A percentile compares a stretch with the other conserved stretches of the same genome.
Conservation (phyloP, 352 stramenopile species). For the Phytophthora nicotianae region DNA sequence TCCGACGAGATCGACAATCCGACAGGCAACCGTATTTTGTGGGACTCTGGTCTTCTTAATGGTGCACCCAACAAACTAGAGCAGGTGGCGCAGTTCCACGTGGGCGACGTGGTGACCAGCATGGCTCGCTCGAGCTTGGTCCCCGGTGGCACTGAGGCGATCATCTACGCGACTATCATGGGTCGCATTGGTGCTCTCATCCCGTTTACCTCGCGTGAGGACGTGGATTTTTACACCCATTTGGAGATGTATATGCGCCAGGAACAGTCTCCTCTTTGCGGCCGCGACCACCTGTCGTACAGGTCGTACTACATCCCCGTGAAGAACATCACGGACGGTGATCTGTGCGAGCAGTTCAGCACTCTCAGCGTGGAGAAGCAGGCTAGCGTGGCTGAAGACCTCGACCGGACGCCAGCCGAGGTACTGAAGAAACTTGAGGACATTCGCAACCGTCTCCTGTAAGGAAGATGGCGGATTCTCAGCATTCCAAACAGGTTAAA, state of each 20-base stretch:
- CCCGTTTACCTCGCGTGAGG: constrained; percentile 96
- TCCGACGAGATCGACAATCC: constrained; percentile 97
- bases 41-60: constrained; percentile 93
- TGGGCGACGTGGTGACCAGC: constrained; percentile 98
- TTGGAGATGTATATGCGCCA: constrained; percentile 97
- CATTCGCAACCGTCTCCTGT: constrained; percentile 96
- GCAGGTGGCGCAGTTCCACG: constrained; percentile 95
- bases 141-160: constrained; percentile 94
- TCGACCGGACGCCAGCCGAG: constrained; percentile 96
- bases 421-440: constrained; percentile 99
- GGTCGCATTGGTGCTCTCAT: constrained; percentile 96
- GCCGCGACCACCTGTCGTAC: constrained; percentile 97
- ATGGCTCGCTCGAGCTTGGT: constrained; percentile 96
- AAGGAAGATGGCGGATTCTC: constrained; percentile 32
- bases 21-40: constrained; percentile 96
- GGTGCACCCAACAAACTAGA: constrained; percentile 98
- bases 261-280: constrained; percentile 91
- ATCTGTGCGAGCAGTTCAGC: constrained; percentile 97
- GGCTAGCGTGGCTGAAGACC: constrained; percentile 94
- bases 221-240: constrained; percentile 98
- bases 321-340: constrained; percentile 98
- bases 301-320: constrained; percentile 98
- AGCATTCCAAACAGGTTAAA: constrained; percentile 6
- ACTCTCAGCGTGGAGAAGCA: constrained; percentile 94
- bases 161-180: constrained; percentile 98